Evolutionary conservation across 768 basidiomycete genomes (phyloP), one percentile per base, ranked within the genome.

Genomic region (Leccinum variicolor): DNA sequence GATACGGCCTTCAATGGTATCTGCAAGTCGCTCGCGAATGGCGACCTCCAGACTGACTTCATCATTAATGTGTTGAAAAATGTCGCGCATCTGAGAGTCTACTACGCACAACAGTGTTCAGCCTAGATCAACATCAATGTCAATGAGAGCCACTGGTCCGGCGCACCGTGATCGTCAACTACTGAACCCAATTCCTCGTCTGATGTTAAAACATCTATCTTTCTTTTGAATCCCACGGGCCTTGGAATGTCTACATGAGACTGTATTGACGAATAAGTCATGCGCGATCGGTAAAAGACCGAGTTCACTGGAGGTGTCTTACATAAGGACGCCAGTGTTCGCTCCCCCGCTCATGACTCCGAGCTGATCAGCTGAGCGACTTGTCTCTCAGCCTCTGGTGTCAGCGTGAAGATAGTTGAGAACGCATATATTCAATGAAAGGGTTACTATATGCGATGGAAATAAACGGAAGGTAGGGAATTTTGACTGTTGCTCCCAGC

Each of bases 31-130:
- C 55, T 75, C 63, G 39, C 79, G 72, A 19, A 81, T 62, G 19
- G 74, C 66, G 19, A 82, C 71, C 57, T 81, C 80, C 36, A 79
- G 63, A 60, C 75, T 71, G 2, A 81, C 54, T 56, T 81, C 80
- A 39, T 81, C 75, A 3, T 50, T 34, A 41, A 73, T 56, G 49
- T 61, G 49, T 17, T 53, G 65, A 58, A 54, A 55, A 28, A 65
- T 47, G 21, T 63, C 46, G 43, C 52, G 47, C 15, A 58, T 59
- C 28, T 46, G 54, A 36, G 63, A 50, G 14, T 57, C 69, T 71
- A 43, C 50, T n/a, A 19, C 43, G 45, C 45, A 41, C n/a, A 52
- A 23, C 6, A 11, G 14, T 21, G 33, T 26, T 59, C 21, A 61
- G 28, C 31, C 11, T 17, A 51, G 29, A 59, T 39, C n/a, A 1